Base-by-base conservation (phyloP, 73 alveolate genomes). In the Symbiodinium natans region DNA sequence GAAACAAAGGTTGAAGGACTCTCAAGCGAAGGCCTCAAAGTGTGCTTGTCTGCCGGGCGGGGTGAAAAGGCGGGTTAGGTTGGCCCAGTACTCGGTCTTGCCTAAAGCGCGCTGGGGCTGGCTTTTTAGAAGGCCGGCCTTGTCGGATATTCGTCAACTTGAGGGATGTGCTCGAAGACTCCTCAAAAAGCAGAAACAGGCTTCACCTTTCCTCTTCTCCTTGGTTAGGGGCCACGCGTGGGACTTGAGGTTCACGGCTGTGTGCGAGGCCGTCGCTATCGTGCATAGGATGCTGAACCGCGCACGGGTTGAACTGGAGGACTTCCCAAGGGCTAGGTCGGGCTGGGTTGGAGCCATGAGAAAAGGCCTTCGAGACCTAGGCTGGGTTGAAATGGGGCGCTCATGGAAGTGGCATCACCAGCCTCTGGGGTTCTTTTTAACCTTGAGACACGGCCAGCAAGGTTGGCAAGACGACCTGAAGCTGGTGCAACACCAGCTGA, bases 311-410 rank as follows among this genome's bases (percentile, higher is more conserved):
- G 75, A 8, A 41, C 40, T 73, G 42, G 25, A 4, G 41, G n/a
- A 15, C 27, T 9, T 9, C 11, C 83, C 23, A 1, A 73, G 83
- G 11, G 31, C 40, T 13, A 19, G 11, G 11, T 73, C 83, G 0
- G 83, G 83, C n/a, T 73, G 83, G 83, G 25, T 33, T 31, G 83
- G 83, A 9, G 83, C 83, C 83, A 9, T 73, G 17, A 29, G 83
- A 23, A 27, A 31, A 3, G 83, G 83, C 41, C 40, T 73, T 25
- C 13, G 40, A 23, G 83, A 73, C 41, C 41, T 73, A 0, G 83
- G 83, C 7, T 73, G 83, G 83, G 19, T 10, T 8, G 83, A 73
- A 41, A 41, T 15, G 25, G 25, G 40, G 29, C 10, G 33, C n/a
- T 25, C 83, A 13, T 73, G 83, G 83, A 29, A 11, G 8, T 73